These are phyloP conservation scores for Graphilbum sp. DNA, from an alignment of 2,329 filamentous ascomycete genomes.

Conservation along the genomic window DNA sequence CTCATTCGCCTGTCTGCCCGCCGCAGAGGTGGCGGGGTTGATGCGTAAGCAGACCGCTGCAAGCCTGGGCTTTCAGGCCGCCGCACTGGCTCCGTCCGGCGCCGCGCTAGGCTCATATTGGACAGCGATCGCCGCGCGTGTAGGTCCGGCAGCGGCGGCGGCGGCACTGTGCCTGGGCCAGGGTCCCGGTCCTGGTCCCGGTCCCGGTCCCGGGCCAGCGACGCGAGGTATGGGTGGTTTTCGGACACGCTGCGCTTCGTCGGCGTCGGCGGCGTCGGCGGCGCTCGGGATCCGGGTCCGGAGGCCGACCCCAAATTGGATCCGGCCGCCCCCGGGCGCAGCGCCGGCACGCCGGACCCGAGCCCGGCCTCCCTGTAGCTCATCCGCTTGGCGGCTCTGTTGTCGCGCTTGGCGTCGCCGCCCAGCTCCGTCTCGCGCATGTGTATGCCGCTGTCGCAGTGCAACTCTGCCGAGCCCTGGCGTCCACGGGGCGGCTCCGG, in stretches of 20 bases:
- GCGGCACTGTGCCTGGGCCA: background rate
- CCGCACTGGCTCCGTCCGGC: conserved; percentile 36
- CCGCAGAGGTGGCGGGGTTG: conserved; percentile 55
- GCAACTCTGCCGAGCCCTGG: conserved; percentile 12
- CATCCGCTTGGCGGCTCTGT: background rate
- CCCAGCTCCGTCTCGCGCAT: conserved; percentile 21
- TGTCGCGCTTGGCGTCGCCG: background rate
- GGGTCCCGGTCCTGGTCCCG: background rate
- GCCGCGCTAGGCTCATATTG: conserved; percentile 35
- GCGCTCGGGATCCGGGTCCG: background rate
- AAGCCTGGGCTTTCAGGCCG: conserved; percentile 50
- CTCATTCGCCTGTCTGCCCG: conserved; percentile 52
- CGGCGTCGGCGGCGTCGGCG: background rate
- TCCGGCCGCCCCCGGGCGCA: no score
- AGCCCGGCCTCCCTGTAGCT: conserved; percentile 13
- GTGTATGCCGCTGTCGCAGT: conserved; percentile 41
- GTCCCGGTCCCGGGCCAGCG: background rate
- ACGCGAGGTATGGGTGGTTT: conserved; percentile 1
- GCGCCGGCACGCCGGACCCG: conserved; percentile 5
- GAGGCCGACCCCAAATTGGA: background rate
- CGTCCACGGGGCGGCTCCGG: conserved; percentile 18
- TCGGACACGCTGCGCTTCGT: conserved; percentile 6
- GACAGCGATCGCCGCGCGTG: conserved; percentile 25
- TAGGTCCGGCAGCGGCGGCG: conserved; percentile 1
- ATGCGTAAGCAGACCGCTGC: conserved; percentile 24